Conservation (phyloP, 257 asterid species). For the Lavandula angustifolia region DNA sequence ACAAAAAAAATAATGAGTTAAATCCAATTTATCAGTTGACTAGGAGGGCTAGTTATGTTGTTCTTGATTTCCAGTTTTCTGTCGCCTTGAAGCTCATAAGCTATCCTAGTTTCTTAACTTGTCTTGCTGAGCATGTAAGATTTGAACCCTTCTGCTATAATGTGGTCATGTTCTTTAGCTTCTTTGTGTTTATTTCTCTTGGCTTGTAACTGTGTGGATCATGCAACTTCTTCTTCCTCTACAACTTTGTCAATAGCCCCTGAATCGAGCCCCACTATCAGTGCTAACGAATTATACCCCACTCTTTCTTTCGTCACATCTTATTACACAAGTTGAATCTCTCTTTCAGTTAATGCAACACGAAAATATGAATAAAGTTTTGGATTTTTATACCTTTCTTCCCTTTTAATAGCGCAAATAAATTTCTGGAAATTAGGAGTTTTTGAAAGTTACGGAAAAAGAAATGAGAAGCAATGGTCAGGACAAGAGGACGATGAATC, state of each 20-base stretch:
- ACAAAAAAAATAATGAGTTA: neutral
- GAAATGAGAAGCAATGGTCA: too few relatives aligned
- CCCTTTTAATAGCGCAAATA: too few relatives aligned
- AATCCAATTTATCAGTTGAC: neutral
- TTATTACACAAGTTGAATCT: slow-evolving; percentile 31
- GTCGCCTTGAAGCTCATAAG: neutral
- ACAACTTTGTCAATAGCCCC: slow-evolving; percentile 40
- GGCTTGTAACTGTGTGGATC: slow-evolving; percentile 9
- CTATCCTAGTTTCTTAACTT: neutral
- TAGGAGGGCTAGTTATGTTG: neutral
- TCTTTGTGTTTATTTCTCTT: slow-evolving; percentile 31
- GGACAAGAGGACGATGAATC: too few relatives aligned
- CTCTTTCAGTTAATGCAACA: too few relatives aligned
- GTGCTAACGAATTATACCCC: neutral
- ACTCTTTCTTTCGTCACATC: slow-evolving; percentile 14
- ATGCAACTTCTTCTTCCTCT: slow-evolving; percentile 3
- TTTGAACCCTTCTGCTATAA: slow-evolving; percentile 14
- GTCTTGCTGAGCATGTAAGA: neutral
- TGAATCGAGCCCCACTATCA: slow-evolving; percentile 26
- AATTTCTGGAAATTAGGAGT: too few relatives aligned
- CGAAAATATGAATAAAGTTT: too few relatives aligned
- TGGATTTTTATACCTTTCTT: too few relatives aligned
- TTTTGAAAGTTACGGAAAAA: too few relatives aligned
- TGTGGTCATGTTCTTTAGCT: slow-evolving; percentile 21
- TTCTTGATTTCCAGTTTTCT: neutral